These are phyloP conservation scores for Annona cherimola DNA, from an alignment of 164 flowering plant genomes.

Conservation along the genomic window DNA sequence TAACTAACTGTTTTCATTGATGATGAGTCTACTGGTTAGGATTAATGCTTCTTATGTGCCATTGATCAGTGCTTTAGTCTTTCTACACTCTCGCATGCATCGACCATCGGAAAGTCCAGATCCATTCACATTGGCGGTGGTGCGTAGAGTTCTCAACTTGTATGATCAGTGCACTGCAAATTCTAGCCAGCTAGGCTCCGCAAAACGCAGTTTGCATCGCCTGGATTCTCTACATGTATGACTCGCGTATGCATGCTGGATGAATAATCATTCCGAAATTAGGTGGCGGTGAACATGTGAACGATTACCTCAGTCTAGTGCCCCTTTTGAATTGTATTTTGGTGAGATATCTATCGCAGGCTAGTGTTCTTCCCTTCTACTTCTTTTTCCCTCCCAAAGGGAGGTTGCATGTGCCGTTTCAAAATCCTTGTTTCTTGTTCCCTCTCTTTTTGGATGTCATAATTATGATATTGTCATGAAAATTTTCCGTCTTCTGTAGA, in stretches of 20 bases:
- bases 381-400: slow-evolving; percentile 5
- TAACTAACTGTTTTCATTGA: no score
- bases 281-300: neutral
- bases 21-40: neutral
- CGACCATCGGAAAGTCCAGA: neutral
- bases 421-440: neutral
- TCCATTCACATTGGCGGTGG: no score
- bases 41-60: no score
- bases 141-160: no score
- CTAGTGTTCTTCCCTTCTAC: neutral
- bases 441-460: neutral
- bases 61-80: neutral
- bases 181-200: no score
- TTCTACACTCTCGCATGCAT: no score
- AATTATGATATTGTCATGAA: slow-evolving; percentile 6
- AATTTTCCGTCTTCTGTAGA: neutral
- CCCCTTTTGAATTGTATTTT: neutral
- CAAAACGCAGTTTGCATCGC: no score
- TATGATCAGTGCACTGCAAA: no score
- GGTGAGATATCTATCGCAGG: neutral
- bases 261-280: neutral
- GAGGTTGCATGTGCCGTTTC: neutral
- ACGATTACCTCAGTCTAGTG: neutral
- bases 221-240: neutral
- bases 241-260: neutral